These are phyloP conservation scores for Pseudevernia furfuracea DNA, from an alignment of 495 filamentous ascomycete genomes.

Conservation along the genomic window DNA sequence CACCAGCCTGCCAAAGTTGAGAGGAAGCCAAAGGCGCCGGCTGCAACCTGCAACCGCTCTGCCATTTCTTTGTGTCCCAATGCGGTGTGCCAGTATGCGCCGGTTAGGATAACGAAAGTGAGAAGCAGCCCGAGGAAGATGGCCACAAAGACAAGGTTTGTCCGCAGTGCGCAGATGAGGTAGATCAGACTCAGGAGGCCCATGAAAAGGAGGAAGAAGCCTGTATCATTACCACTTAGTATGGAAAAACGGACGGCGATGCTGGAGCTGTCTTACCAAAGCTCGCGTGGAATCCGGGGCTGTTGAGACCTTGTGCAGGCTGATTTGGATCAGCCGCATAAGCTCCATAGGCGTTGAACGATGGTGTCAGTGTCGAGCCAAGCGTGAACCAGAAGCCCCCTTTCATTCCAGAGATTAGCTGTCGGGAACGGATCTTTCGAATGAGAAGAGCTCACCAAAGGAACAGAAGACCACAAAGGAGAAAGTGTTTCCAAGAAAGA, in stretches of 20 bases:
- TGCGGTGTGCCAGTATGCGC: slow-evolving; percentile 42
- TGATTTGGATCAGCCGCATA: slow-evolving; percentile 32
- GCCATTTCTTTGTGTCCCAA: slow-evolving; percentile 20
- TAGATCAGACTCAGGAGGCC: slow-evolving; percentile 51
- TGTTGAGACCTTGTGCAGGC: slow-evolving; percentile 30
- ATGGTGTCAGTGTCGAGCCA: slow-evolving; percentile 38
- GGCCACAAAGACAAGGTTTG: slow-evolving; percentile 51
- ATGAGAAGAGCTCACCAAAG: slow-evolving; percentile 30
- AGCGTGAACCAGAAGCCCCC: slow-evolving; percentile 51
- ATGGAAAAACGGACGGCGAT: background rate
- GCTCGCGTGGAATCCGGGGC: slow-evolving; percentile 36
- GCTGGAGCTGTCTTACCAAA: slow-evolving; percentile 28
- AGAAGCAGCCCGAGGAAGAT: slow-evolving; percentile 51
- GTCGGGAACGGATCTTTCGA: background rate
- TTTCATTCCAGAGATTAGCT: background rate
- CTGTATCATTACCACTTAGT: slow-evolving; percentile 18
- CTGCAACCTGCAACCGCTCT: slow-evolving; percentile 27
- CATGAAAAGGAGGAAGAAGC: slow-evolving; percentile 55
- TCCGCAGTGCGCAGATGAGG: slow-evolving; percentile 51
- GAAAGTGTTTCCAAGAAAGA: slow-evolving; percentile 68
- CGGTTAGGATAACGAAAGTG: slow-evolving; percentile 46
- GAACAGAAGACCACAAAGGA: slow-evolving; percentile 51
- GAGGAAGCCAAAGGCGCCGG: slow-evolving; percentile 26
- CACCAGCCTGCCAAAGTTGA: slow-evolving; percentile 32
- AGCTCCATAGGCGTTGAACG: slow-evolving; percentile 39